phyloP scores from a whole-genome alignment of 495 filamentous ascomycete genomes.

The Tuber calosporum region DNA sequence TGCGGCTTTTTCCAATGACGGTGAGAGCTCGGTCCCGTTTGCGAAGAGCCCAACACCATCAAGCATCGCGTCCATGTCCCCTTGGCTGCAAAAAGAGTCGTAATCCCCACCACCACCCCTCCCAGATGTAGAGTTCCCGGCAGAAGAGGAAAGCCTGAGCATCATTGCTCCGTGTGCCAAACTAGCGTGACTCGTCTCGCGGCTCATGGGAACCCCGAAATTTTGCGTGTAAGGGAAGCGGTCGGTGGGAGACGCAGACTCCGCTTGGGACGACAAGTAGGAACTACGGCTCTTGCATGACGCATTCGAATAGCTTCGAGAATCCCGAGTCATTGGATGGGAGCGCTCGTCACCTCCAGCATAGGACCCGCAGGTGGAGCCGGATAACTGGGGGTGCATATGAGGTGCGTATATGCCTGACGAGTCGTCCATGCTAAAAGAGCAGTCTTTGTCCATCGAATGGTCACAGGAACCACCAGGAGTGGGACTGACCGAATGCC shows the following conservation, averaged over 20 bases:
- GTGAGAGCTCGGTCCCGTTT: conserved; percentile 12
- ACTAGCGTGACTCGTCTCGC: conserved; percentile 21
- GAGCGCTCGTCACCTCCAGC: conserved; percentile 20
- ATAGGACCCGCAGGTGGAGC: conserved; percentile 16
- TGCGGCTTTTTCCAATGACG: conserved; percentile 16
- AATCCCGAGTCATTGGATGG: conserved; percentile 23
- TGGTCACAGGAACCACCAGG: conserved; percentile 8
- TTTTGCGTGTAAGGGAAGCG: conserved; percentile 10
- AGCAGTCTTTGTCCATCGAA: conserved; percentile 13
- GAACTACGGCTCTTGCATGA: conserved; percentile 19
- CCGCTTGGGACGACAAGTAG: conserved; percentile 19
- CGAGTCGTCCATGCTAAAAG: conserved; percentile 7
- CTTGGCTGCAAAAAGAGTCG: background rate
- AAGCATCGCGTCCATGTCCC: conserved; percentile 20
- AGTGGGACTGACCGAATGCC: conserved; percentile 8
- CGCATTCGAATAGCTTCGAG: conserved; percentile 24
- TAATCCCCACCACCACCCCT: conserved; percentile 13
- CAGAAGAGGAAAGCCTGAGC: conserved; percentile 23
- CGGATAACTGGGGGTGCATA: conserved; percentile 28
- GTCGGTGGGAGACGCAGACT: conserved; percentile 24
- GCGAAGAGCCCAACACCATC: conserved; percentile 21
- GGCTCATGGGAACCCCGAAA: conserved; percentile 23
- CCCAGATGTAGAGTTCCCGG: conserved; percentile 18
- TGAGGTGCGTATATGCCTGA: conserved; percentile 17
- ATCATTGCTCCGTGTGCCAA: conserved; percentile 13